Evolutionary conservation across 352 stramenopile genomes (phyloP), one percentile per base, ranked within the genome.

Genomic region (Phytopythium delawarense): DNA sequence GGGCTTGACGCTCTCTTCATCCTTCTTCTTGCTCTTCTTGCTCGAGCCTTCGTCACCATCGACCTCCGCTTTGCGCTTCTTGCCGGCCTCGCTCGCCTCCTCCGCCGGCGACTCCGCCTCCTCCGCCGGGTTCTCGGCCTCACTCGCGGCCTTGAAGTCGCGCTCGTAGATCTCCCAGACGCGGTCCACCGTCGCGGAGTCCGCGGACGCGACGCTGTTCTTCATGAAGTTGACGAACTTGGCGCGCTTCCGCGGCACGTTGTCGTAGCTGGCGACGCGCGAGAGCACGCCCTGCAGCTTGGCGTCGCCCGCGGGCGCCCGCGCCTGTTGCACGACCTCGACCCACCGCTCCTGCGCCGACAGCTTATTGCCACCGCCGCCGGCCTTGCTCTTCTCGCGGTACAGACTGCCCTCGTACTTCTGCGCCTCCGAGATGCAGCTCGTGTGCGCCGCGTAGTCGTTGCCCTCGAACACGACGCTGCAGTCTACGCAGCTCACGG

Each of bases 401-500:
- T 93, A 98, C 49, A 98, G 62, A 61, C 74, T 79, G 59, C 91
- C 90, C 64, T 98, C 81, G 76, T 98, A 98, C 76, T 98, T 98
- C 63, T 98, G 84, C 18, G 92, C 93, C 69, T 98, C 93, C 8
- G 90, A 97, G 51, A 98, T 89, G 75, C 93, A 98, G 48, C 84
- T 96, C 59, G 84, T 96, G 74, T 98, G 93, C 35, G 78, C 71
- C 20, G 79, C 72, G 72, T 97, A 98, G 71, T 89, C 79, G 65
- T 96, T 88, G 59, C 89, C 89, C 54, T 96, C 70, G 74, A 96
- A 98, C 46, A 94, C 84, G 49, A 92, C 74, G 66, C 82, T 93
- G 74, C 93, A 98, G 74, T 98, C 93, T 18, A 98, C 91, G 70
- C 93, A 98, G 63, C 91, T 97, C 65, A 98, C 86, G 51, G 87